phyloP scores from a whole-genome alignment of 2,329 filamentous ascomycete species.

The Didymella arachidicola region DNA sequence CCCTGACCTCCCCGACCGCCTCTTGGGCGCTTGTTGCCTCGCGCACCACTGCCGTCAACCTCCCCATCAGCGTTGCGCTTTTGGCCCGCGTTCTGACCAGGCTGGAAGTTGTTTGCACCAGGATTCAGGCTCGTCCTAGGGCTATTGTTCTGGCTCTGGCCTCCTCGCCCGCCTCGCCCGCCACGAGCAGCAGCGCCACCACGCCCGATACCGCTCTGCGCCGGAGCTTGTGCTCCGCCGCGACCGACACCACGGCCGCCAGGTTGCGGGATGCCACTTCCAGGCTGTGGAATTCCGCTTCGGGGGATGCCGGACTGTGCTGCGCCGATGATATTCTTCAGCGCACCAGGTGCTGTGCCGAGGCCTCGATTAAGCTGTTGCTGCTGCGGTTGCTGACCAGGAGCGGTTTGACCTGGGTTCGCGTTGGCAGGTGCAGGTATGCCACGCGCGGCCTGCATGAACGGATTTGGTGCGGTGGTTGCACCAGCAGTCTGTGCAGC shows the following conservation, averaged over 20 bases:
- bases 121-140: conserved; percentile 46
- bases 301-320: conserved; percentile 40
- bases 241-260: conserved; percentile 37
- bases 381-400: conserved; percentile 29
- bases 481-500: conserved; percentile 18
- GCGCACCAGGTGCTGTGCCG: conserved; percentile 42
- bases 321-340: conserved; percentile 37
- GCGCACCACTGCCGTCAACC: conserved; percentile 35
- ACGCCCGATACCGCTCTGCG: conserved; percentile 31
- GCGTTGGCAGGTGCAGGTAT: conserved; percentile 39
- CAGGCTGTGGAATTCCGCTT: conserved; percentile 24
- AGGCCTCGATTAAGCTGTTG: conserved; percentile 34
- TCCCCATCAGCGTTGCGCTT: conserved; percentile 47
- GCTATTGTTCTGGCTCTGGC: conserved; percentile 32
- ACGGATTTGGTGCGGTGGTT: conserved; percentile 22
- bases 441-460: conserved; percentile 29
- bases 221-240: conserved; percentile 25
- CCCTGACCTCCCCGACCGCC: conserved; percentile 34
- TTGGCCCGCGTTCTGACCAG: conserved; percentile 39
- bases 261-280: conserved; percentile 41
- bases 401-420: conserved; percentile 14
- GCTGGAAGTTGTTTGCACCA: conserved; percentile 46
- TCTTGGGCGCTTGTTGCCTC: conserved; percentile 43
- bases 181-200: conserved; percentile 42
- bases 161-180: conserved; percentile 31